Base-by-base conservation (phyloP, 1,139 yeast genomes). In the Candida frijolesensis region DNA sequence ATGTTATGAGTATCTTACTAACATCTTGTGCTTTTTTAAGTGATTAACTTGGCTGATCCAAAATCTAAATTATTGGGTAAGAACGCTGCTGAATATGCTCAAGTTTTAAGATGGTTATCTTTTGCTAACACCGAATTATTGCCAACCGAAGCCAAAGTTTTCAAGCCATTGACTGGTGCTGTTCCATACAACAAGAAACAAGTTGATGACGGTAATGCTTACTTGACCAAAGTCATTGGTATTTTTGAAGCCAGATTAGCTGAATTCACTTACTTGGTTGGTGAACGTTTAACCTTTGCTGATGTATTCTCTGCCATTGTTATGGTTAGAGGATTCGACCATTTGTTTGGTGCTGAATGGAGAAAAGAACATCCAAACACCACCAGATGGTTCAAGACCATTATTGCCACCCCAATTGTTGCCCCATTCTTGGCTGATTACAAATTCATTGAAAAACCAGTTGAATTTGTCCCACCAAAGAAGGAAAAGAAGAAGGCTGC, bases 271-370 rank as follows among this genome's bases (percentile, higher is more conserved):
- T 94, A 81, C 80, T 83, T 94, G 70, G 97, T 87, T 63, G 95
- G 96, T 67, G 97, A 94, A 79, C 83, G 95, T 77, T 66, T 89
- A 65, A 78, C 97, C 49, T 69, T 87, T 59, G 99, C 98, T 66
- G 99, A 94, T 76, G 68, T 89, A 64, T 80, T 82, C 64, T 72
- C 79, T 61, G 92, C 89, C 59, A 64, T 84, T 55, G 66, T 78
- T 59, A 73, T 83, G 62, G 64, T 72, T 68, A 83, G 92, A 76
- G 87, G 85, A 56, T 89, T 88, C 78, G 72, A 79, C 59, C 63
- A 66, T 71, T 69, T 89, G 57, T 87, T 82, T 71, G 98, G 92
- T 67, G 64, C 75, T 48, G 85, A 85, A 65, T 90, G 94, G 92
- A 85, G 91, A 74, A 75, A 78, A 60, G 63, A 77, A 54, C 84